phyloP scores from a whole-genome alignment of 208 protist genomes.

The Trypanosoma caninum region DNA sequence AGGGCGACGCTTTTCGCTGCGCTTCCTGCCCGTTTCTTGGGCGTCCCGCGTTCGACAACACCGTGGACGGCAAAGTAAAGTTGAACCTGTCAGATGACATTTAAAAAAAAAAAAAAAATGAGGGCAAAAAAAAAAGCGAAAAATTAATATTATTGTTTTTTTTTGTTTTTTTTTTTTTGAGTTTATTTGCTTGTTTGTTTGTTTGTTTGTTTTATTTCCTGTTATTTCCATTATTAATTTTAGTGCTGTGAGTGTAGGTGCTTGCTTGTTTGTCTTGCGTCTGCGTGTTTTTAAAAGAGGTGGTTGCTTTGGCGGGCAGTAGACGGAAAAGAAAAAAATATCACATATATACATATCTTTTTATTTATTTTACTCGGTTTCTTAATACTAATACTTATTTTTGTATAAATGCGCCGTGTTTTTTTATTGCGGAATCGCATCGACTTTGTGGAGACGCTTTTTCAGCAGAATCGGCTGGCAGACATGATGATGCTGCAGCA shows the following conservation, averaged over 20 bases:
- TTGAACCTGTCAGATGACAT: constrained; percentile 77
- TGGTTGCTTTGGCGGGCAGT: too few relatives aligned
- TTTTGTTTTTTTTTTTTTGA: background rate
- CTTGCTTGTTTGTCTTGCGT: too few relatives aligned
- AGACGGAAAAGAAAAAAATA: background rate
- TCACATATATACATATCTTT: constrained; percentile 12
- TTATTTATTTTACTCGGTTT: constrained; percentile 3
- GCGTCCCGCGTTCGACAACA: constrained; percentile 81
- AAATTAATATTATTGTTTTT: constrained; percentile 16
- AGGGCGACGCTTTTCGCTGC: constrained; percentile 90
- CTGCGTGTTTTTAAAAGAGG: too few relatives aligned
- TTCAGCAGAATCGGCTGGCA: constrained; percentile 49
- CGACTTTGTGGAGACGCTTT: constrained; percentile 65
- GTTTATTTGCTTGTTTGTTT: too few relatives aligned
- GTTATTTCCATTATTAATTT: too few relatives aligned
- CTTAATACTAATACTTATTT: too few relatives aligned
- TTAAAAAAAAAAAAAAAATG: constrained; percentile 23
- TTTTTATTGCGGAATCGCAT: constrained; percentile 27
- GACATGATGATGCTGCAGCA: constrained; percentile 71
- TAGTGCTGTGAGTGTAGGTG: too few relatives aligned
- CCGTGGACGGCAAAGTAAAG: constrained; percentile 81
- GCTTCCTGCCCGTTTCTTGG: constrained; percentile 86
- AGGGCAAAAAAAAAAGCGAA: background rate
- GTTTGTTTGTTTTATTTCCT: too few relatives aligned
- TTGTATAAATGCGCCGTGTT: constrained; percentile 32